Evolutionary conservation across 371 early-diverging fungal genomes (phyloP).

Genomic region (Thermomucor indicae-seudaticae): DNA sequence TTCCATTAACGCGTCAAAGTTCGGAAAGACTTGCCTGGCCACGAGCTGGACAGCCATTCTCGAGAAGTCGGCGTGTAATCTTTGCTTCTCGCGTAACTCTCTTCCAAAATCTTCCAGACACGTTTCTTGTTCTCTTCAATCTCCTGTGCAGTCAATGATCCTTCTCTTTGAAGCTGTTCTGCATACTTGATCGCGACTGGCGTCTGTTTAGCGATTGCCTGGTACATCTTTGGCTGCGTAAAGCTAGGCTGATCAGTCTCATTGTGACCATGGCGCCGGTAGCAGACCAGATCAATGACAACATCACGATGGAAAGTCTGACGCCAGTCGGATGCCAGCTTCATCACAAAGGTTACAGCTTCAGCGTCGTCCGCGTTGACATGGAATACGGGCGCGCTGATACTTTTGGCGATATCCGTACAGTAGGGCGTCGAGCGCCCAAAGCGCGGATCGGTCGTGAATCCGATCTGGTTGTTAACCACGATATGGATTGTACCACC

Average conservation of each 20-base stretch:
- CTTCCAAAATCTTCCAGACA: slow-evolving; percentile 89
- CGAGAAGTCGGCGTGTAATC: slow-evolving; percentile 82
- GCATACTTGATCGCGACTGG: slow-evolving; percentile 85
- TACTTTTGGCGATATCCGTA: slow-evolving; percentile 96
- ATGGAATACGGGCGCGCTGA: slow-evolving; percentile 95
- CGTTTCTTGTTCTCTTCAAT: slow-evolving; percentile 85
- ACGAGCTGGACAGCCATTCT: slow-evolving; percentile 94
- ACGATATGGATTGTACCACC: slow-evolving; percentile 97
- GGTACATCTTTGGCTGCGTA: slow-evolving; percentile 98
- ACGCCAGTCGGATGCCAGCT: slow-evolving; percentile 95
- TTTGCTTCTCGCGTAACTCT: slow-evolving; percentile 85
- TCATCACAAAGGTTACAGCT: slow-evolving; percentile 91
- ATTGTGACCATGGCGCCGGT: slow-evolving; percentile 97
- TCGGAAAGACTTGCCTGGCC: slow-evolving; percentile 54
- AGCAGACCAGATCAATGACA: slow-evolving; percentile 95
- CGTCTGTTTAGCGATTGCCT: slow-evolving; percentile 79
- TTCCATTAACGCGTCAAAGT: neutral
- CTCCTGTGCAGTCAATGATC: slow-evolving; percentile 77
- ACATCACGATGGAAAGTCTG: slow-evolving; percentile 94
- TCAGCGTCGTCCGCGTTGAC: slow-evolving; percentile 97
- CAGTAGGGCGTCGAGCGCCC: slow-evolving; percentile 96
- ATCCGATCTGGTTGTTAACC: slow-evolving; percentile 98
- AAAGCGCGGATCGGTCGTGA: slow-evolving; percentile 95
- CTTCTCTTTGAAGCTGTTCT: slow-evolving; percentile 77
- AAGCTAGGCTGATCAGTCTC: slow-evolving; percentile 98